Evolutionary conservation across 768 basidiomycete genomes (phyloP).

Genomic region (Agaricus blazei): DNA sequence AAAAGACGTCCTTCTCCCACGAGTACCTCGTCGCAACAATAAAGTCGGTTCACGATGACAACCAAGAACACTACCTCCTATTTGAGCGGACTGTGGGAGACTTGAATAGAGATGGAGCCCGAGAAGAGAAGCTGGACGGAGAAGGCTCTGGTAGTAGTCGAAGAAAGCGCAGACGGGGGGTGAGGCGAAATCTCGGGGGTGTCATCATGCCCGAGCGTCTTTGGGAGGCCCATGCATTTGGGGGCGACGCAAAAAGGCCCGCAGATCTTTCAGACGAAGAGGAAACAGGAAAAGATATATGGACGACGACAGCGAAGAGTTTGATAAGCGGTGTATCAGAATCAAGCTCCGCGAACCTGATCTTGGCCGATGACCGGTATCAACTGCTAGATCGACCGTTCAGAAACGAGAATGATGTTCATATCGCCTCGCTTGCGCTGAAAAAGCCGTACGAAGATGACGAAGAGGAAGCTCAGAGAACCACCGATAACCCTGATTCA

Average conservation of each 20-base stretch:
- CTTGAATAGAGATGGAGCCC: neutral
- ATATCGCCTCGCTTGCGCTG: neutral
- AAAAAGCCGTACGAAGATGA: neutral
- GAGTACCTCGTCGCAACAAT: conserved; percentile 1
- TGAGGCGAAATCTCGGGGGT: neutral
- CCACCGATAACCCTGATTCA: too few species aligned
- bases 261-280: neutral
- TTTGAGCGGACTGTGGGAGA: neutral
- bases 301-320: neutral
- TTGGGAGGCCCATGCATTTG: neutral
- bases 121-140: neutral
- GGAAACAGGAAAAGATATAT: neutral
- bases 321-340: neutral
- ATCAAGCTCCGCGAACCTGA: neutral
- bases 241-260: neutral
- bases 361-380: conserved; percentile 1
- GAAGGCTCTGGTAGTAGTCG: neutral
- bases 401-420: neutral
- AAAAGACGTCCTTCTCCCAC: neutral
- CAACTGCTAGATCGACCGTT: neutral
- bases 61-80: neutral
- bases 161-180: neutral
- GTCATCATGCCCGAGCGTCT: neutral
- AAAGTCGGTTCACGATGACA: neutral
- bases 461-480: too few species aligned